Base-by-base conservation (phyloP, 116 monocot species). In the Dioscorea cayenensis region DNA sequence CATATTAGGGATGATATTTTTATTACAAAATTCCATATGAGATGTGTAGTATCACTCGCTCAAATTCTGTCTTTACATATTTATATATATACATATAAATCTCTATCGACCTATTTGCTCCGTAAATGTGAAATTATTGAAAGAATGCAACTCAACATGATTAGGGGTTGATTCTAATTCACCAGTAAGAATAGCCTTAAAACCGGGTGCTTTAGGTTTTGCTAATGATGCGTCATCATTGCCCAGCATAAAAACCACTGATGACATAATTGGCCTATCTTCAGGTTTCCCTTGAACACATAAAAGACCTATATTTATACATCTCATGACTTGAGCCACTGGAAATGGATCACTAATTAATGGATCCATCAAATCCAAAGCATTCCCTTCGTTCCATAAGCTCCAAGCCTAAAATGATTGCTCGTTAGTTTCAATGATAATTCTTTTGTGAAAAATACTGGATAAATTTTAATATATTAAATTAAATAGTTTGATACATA, bases 181-280 rank as follows among this genome's bases (percentile, higher is more conserved):
- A 38, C 38, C 7, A 0, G 38, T 6, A 9, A 9, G 7, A 38
- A 5, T 38, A 9, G 38, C 38, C 38, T 14, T 58, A 18, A 58
- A 58, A 6, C 58, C 58, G 4, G 61, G 61, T 22, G n/a, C 21
- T 61, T 21, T 61, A 6, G 61, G 61, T 19, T 61, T n/a, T 3
- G 18, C 0, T 21, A 61, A 21, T 3, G 61, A 3, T n/a, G 23
- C 23, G 6, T 22, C 20, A 4, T 20, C 67, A 67, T 37, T 49
- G 13, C 43, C 38, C 14, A 67, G 12, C 48, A 67, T 49, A 9
- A 49, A 21, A 48, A 43, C 19, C 2, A 67, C 67, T 48, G 49
- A 48, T 21, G 67, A 18, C 37, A 67, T 67, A 20, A n/a, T 48
- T 67, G 67, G 67, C 19, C 67, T 38, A 43, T 67, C 67, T 38